A percentile compares a stretch with the other conserved stretches of the same genome.
Evolutionary conservation across 2,329 filamentous ascomycete species (phyloP).

Genomic region (Sporothrix inflata): DNA sequence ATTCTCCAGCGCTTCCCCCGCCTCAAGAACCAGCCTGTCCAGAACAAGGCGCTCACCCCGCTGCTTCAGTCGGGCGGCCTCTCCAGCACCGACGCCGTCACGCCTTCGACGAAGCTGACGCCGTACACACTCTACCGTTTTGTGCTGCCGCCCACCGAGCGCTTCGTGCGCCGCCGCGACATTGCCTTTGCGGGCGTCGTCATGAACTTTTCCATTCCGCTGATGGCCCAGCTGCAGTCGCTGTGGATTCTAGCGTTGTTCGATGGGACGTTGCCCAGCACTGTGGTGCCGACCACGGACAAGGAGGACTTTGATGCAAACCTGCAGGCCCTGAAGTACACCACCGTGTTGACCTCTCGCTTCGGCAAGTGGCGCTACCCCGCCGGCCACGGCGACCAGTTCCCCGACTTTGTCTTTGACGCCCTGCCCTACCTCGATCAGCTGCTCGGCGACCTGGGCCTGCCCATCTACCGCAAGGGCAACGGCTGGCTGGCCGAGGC

Average conservation of each 20-base stretch:
- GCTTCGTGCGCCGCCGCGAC: conserved; percentile 45
- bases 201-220: conserved; percentile 48
- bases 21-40: conserved; percentile 55
- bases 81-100: conserved; percentile 39
- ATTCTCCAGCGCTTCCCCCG: conserved; percentile 58
- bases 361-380: conserved; percentile 73
- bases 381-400: conserved; percentile 62
- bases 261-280: conserved; percentile 48
- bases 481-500: conserved; percentile 54
- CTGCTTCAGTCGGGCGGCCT: conserved; percentile 46
- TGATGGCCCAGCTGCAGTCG: conserved; percentile 53
- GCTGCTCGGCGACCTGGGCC: conserved; percentile 66
- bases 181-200: conserved; percentile 52
- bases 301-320: no score
- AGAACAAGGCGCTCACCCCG: conserved; percentile 51
- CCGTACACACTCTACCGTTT: conserved; percentile 52
- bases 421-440: conserved; percentile 73
- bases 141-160: conserved; percentile 48
- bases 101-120: conserved; percentile 39
- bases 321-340: conserved; percentile 50
- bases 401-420: conserved; percentile 77
- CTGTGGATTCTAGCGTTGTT: conserved; percentile 71
- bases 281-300: conserved; percentile 36
- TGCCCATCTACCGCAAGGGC: conserved; percentile 60
- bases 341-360: conserved; percentile 66